Base-by-base conservation (phyloP, 2,329 filamentous ascomycete genomes). In the Didymella segeticola region DNA sequence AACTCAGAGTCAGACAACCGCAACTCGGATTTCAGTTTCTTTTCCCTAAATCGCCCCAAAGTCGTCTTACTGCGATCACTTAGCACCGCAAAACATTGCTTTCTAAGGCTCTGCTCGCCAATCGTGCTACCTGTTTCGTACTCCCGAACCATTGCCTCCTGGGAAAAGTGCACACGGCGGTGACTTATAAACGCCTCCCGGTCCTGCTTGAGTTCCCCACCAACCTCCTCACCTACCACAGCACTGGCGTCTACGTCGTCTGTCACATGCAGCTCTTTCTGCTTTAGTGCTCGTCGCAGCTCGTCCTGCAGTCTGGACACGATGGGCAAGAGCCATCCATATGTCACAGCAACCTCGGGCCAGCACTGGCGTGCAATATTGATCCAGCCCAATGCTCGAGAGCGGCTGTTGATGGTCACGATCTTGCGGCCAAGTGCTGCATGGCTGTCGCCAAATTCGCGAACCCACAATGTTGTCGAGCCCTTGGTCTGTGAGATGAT, bases 261-360 rank as follows among this genome's bases (percentile, higher is more conserved):
- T 10, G 27, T 10, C 11, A 11, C 8, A 20, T n/a, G 15, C n/a
- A 26, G 2, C 9, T 33, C 19, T 22, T 41, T 7, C 10, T 19
- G n/a, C n/a, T 14, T 20, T 11, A 33, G 20, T 1, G 25, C 27
- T 11, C 9, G 12, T 17, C 11, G 19, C 27, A 47, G 27, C 27
- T 47, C 36, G 12, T n/a, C 14, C 15, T 33, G 45, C 27, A 47
- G 20, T 2, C 45, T 14, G 8, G 15, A 10, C 10, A 41, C n/a
- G 6, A 27, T 1, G 17, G 36, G 22, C 27, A 47, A 26, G 7
- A 47, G 15, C 45, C 34, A 47, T 1, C 23, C 14, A 15, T 39
- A 47, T 11, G 26, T 47, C 11, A 39, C 36, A n/a, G 36, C 36
- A n/a, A 47, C 27, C 14, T 25, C 10, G 15, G 27, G 45, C 45